Evolutionary conservation across 345 rosid genomes (phyloP).

Genomic region (Eutrema japonicum): DNA sequence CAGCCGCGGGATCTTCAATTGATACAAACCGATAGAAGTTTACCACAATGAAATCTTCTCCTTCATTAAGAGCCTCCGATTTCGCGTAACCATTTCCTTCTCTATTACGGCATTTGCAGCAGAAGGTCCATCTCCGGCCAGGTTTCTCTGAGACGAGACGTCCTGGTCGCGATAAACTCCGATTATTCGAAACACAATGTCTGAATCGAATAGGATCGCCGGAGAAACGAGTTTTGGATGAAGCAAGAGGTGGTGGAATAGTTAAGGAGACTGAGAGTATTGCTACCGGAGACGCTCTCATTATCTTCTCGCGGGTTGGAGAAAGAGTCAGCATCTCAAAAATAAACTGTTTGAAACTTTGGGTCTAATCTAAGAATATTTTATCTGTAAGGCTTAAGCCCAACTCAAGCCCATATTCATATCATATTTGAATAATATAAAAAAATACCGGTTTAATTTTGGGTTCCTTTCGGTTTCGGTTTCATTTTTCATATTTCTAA

Average conservation of each 20-base stretch:
- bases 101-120: conserved; percentile 41
- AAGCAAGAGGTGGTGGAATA: conserved; percentile 14
- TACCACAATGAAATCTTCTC: conserved; percentile 66
- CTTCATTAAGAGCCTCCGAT: conserved; percentile 11
- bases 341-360: neutral
- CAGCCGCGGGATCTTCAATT: conserved; percentile 59
- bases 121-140: conserved; percentile 29
- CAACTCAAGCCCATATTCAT: conserved; percentile 3
- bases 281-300: conserved; percentile 38
- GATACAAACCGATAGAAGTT: conserved; percentile 79
- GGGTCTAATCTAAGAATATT: neutral
- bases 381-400: conserved; percentile 6
- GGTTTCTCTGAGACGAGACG: conserved; percentile 27
- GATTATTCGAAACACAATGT: neutral
- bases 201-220: neutral
- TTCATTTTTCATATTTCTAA: neutral
- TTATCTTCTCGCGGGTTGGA: conserved; percentile 36
- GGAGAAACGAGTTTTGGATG: conserved; percentile 19
- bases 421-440: neutral
- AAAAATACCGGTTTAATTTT: neutral
- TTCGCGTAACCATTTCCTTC: conserved; percentile 3
- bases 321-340: neutral
- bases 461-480: neutral
- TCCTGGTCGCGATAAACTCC: conserved; percentile 8
- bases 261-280: conserved; percentile 33